Percentiles rank a stretch among this genome's conserved stretches.
phyloP scores from a whole-genome alignment of 2,329 filamentous ascomycete genomes.

The Albophoma yamanashiensis region DNA sequence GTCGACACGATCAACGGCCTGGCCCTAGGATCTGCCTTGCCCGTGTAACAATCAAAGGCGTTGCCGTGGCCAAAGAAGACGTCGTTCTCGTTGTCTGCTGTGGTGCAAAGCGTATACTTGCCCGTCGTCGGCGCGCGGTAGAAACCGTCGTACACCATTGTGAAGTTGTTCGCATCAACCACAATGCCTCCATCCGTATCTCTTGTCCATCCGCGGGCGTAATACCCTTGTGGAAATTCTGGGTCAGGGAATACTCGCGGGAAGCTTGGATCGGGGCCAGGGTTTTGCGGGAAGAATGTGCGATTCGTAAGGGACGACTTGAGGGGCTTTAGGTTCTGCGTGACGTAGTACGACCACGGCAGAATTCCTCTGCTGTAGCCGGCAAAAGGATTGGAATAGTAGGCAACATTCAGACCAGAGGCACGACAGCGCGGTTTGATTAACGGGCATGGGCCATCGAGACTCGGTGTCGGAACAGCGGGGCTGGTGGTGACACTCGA shows the following conservation, averaged over 20 bases:
- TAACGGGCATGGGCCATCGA: background rate
- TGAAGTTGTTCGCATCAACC: constrained; percentile 14
- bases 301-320: constrained; percentile 5
- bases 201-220: constrained; percentile 5
- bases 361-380: constrained; percentile 8
- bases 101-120: constrained; percentile 9
- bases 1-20: constrained; percentile 6
- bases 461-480: background rate
- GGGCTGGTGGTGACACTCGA: background rate
- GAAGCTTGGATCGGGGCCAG: background rate
- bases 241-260: background rate
- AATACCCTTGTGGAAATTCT: constrained; percentile 2
- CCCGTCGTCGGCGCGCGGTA: constrained; percentile 7
- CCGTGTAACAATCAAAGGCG: constrained; percentile 8
- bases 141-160: constrained; percentile 11
- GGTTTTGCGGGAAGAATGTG: constrained; percentile 9
- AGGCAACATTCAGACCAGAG: constrained; percentile 8
- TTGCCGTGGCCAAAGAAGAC: constrained; percentile 11
- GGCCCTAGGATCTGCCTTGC: constrained; percentile 1
- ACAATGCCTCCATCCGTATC: constrained; percentile 7
- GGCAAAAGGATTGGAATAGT: constrained; percentile 10
- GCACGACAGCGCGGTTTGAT: background rate
- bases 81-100: constrained; percentile 12
- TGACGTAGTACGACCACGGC: constrained; percentile 12
- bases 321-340: constrained; percentile 6